Conservation (phyloP, 2,329 filamentous ascomycete species). For the Alternaria sp. region DNA sequence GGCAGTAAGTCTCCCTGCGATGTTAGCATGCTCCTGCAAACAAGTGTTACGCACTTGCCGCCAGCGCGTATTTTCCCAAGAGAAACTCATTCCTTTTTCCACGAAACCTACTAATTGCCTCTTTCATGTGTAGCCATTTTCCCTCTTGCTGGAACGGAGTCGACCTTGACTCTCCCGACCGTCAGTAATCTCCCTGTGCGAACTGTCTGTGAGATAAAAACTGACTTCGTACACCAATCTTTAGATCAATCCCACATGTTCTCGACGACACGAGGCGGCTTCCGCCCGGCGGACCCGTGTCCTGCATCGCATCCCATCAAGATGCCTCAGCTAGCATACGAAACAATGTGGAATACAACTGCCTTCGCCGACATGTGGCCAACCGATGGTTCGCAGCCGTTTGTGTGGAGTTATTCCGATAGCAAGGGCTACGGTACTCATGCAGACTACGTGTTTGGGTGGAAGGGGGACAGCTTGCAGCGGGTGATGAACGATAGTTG, state of each 20-base stretch:
- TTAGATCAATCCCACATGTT: conserved; percentile 46
- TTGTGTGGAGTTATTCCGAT: conserved; percentile 6
- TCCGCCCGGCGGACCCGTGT: conserved; percentile 28
- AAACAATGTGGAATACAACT: conserved; percentile 41
- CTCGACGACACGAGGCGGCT: conserved; percentile 29
- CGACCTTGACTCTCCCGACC: conserved; percentile 46
- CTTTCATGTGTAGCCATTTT: conserved; percentile 24
- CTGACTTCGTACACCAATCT: background rate
- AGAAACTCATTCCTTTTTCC: background rate
- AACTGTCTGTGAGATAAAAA: background rate
- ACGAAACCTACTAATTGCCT: background rate
- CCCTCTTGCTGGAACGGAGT: conserved; percentile 67
- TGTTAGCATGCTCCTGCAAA: background rate
- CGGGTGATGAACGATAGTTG: conserved; percentile 30
- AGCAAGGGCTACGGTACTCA: conserved; percentile 36
- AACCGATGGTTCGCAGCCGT: conserved; percentile 18
- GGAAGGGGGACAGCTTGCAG: conserved; percentile 39
- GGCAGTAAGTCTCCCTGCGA: background rate
- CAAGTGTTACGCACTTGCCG: conserved; percentile 6
- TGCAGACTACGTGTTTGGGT: conserved; percentile 35
- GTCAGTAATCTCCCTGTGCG: background rate
- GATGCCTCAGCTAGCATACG: conserved; percentile 36
- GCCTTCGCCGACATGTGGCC: conserved; percentile 40
- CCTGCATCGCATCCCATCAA: conserved; percentile 34
- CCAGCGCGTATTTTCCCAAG: background rate